A percentile compares a stretch with the other conserved stretches of the same genome.
These are phyloP conservation scores for Colletotrichum zoysiae DNA, from an alignment of 2,329 filamentous ascomycete genomes.

Conservation along the genomic window DNA sequence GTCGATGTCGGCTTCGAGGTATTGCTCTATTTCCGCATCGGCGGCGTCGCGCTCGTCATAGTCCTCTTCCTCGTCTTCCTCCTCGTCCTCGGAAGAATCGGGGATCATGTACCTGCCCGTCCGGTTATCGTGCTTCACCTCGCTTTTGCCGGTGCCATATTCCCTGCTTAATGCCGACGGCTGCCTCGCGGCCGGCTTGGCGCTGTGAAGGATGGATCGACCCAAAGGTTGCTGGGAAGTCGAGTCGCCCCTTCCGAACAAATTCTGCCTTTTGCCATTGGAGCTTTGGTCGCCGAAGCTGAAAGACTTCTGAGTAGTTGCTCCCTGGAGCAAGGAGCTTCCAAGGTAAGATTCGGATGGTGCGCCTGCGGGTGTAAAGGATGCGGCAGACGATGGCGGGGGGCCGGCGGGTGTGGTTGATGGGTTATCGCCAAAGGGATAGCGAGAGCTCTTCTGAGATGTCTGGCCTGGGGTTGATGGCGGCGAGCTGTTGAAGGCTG, in stretches of 20 bases:
- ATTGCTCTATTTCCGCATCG: constrained; percentile 53
- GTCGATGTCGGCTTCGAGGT: constrained; percentile 52
- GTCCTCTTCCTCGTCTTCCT: constrained; percentile 47
- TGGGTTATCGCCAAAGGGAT: constrained; percentile 58
- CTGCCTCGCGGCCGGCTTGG: constrained; percentile 49
- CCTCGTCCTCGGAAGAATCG: constrained; percentile 51
- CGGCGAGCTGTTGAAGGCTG: constrained; percentile 55
- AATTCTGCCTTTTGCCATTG: constrained; percentile 50
- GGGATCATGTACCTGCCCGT: constrained; percentile 44
- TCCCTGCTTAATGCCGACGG: constrained; percentile 66
- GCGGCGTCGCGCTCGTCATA: constrained; percentile 47
- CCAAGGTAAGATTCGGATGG: constrained; percentile 67
- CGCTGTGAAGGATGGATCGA: constrained; percentile 58
- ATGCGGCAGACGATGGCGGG: constrained; percentile 64
- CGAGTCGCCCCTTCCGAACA: constrained; percentile 54
- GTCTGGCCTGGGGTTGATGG: constrained; percentile 61
- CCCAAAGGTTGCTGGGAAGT: constrained; percentile 60
- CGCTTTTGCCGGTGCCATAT: constrained; percentile 46
- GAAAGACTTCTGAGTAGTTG: constrained; percentile 54
- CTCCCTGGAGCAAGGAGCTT: constrained; percentile 64
- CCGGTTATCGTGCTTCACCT: constrained; percentile 39
- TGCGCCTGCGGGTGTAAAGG: constrained; percentile 68
- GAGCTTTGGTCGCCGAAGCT: constrained; percentile 54
- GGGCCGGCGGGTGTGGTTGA: constrained; percentile 67
- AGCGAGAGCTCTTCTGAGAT: constrained; percentile 44